Evolutionary conservation across 352 stramenopile species (phyloP), one percentile per base, ranked within the genome.

Genomic region (Lagenidium giganteum): DNA sequence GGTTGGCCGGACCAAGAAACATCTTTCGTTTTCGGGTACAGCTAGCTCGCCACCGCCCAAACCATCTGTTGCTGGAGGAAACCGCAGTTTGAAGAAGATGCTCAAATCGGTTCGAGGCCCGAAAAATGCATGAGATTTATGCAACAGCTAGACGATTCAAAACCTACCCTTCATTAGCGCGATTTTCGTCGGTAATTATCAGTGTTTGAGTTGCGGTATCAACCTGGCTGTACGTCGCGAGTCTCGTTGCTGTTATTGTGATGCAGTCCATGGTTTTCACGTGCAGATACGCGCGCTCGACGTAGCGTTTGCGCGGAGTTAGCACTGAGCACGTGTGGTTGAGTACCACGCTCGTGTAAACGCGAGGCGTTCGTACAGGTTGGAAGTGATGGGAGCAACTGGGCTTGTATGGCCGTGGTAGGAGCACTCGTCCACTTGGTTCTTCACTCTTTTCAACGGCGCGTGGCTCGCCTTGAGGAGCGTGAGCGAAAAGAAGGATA

Each of bases 81-180:
- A 9, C 16, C 31, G 9, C 67, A 42, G 51, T 40, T 48, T 87
- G 33, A 87, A 87, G 44, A 87, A 90, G 51, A 82, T 90, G 59
- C 40, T 90, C 22, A 90, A 90, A 46, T 79, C 74, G 24, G 78
- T 90, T 27, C 72, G 72, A 17, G 72, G 75, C 4, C 61, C 48
- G 14, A 90, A 90, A 42, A 87, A 83, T 43, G 78, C 78, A 0
- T 77, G 59, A 65, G 12, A 23, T 21, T n/a, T 27, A 5, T 7
- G 24, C 4, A n/a, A 24, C 14, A 29, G 3, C 16, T 24, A 36
- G 13, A 12, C 42, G 16, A 21, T 5, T 32, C 12, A 14, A 30
- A 20, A 49, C 47, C 11, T 33, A 34, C 4, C 23, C 25, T 23
- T 23, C 43, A 4, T 29, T 22, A 6, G 11, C 2, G 32, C 0